Conservation (phyloP, 164 flowering plant genomes). For the Piper longum region DNA sequence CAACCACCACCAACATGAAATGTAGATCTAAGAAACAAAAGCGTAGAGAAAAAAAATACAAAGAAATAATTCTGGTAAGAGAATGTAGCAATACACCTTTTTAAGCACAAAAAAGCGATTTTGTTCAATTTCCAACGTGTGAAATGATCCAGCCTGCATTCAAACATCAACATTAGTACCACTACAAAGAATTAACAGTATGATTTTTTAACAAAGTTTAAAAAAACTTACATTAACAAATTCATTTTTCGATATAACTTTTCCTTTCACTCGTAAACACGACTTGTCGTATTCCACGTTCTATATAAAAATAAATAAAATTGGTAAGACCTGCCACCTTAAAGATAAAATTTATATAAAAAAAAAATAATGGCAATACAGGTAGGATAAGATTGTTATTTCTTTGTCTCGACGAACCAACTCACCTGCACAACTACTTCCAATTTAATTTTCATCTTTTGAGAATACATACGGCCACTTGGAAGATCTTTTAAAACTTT, state of each 20-base stretch:
- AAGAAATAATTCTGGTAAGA: no score
- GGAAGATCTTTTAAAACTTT: slow-evolving; percentile 62
- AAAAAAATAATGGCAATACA: no score
- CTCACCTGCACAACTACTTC: slow-evolving; percentile 77
- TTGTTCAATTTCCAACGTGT: slow-evolving; percentile 75
- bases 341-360: no score
- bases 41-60: no score
- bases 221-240: slow-evolving; percentile 46
- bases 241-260: slow-evolving; percentile 59
- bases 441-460: slow-evolving; percentile 63
- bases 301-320: slow-evolving; percentile 12
- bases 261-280: slow-evolving; percentile 69
- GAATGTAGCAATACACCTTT: slow-evolving; percentile 30
- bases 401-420: no score
- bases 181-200: neutral
- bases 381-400: no score
- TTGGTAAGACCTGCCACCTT: neutral
- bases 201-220: neutral
- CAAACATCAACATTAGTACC: neutral
- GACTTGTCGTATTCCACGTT: slow-evolving; percentile 63
- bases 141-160: slow-evolving; percentile 80
- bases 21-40: no score
- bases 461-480: slow-evolving; percentile 73
- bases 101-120: slow-evolving; percentile 74
- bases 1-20: no score